Conservation (phyloP, 108 stramenopile genomes). For the Cyclotella sp. region DNA sequence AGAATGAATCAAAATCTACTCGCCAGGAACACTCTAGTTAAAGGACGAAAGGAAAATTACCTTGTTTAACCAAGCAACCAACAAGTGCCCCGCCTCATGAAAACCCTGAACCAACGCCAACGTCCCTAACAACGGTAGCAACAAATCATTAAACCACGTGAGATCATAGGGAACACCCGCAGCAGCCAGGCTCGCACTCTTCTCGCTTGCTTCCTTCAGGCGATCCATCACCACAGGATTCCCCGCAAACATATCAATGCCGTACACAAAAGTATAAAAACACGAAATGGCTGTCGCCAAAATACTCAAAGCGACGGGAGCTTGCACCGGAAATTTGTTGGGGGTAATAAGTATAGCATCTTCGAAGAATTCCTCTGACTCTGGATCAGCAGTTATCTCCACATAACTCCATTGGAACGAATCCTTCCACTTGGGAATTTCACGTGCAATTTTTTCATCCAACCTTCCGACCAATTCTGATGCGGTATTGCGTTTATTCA, state of each 20-base stretch:
- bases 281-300: slow-evolving; percentile 35
- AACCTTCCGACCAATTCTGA: slow-evolving; percentile 46
- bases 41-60: slow-evolving; percentile 8
- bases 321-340: slow-evolving; percentile 48
- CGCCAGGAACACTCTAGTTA: slow-evolving; percentile 17
- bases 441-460: slow-evolving; percentile 42
- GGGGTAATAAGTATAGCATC: slow-evolving; percentile 54
- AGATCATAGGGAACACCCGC: slow-evolving; percentile 39
- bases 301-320: slow-evolving; percentile 14
- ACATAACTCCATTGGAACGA: slow-evolving; percentile 47
- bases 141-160: slow-evolving; percentile 63
- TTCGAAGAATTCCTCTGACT: slow-evolving; percentile 29
- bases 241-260: slow-evolving; percentile 51
- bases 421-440: slow-evolving; percentile 44
- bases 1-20: slow-evolving; percentile 11
- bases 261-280: slow-evolving; percentile 49
- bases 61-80: slow-evolving; percentile 54
- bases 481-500: slow-evolving; percentile 36
- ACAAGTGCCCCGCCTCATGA: slow-evolving; percentile 66
- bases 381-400: slow-evolving; percentile 42
- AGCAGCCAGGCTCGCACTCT: slow-evolving; percentile 16
- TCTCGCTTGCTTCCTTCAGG: slow-evolving; percentile 49
- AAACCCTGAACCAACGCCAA: slow-evolving; percentile 48
- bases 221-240: slow-evolving; percentile 52
- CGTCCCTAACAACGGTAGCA: slow-evolving; percentile 55